Base-by-base conservation (phyloP, 2,329 filamentous ascomycete genomes). In the Cucurbitaria berberidis region DNA sequence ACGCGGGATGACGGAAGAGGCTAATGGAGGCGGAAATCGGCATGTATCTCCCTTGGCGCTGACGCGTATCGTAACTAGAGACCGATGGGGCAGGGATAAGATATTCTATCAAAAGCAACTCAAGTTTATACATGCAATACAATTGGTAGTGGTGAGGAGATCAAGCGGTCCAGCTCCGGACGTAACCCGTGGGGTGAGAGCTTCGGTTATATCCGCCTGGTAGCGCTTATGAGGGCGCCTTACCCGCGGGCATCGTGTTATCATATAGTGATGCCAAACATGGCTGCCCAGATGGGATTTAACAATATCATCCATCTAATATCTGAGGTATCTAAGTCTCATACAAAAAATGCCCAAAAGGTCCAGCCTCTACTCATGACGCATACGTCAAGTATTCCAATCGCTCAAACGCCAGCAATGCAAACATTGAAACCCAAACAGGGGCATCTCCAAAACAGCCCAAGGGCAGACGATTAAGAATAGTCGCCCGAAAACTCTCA, bases 11-110 rank as follows among this genome's bases (percentile, higher is more conserved):
- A 59, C 61, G 21, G 51, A 64, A 49, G 39, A 41, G 59, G 61
- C 49, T 59, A 62, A 62, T 53, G 57, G 51, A 57, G 41, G 53
- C 57, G 62, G 59, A 42, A 62, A 38, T 57, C 59, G 61, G 59
- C 59, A 64, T 53, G n/a, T 34, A 45, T 43, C 27, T 22, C 16
- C 30, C 62, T 64, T 64, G 62, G 62, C 62, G 56, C 58, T 63
- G 62, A 63, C 59, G 62, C 60, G 62, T 57, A 45, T 45, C 43
- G 48, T 53, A 4, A 34, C 48, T 59, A 38, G 49, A 42, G 43
- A 38, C n/a, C n/a, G n/a, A 41, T 47, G 7, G 22, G 29, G 38
- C 10, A 9, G 3, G 8, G 19, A 22, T 15, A 34, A 21, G 36
- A 39, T 22, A 22, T n/a, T n/a, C n/a, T n/a, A n/a, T n/a, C n/a